phyloP scores from a whole-genome alignment of 2,329 filamentous ascomycete species.

The Pseudocercospora fijiensis region DNA sequence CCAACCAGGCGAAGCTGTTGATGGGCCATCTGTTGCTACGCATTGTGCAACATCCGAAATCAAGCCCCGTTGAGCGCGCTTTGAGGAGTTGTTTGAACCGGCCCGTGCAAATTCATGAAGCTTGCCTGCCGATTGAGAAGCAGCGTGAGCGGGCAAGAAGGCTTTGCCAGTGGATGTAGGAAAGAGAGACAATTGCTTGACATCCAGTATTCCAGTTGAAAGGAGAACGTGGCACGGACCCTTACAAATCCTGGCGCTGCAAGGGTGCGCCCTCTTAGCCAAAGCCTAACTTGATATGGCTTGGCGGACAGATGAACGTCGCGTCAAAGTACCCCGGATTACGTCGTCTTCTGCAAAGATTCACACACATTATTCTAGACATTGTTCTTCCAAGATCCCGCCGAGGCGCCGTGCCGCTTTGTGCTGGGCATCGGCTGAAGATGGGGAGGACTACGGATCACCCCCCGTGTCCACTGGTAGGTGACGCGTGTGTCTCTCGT shows the following conservation, averaged over 20 bases:
- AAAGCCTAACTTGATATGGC: conserved; percentile 1
- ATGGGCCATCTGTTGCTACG: neutral
- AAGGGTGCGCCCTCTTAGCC: neutral
- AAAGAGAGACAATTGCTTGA: neutral
- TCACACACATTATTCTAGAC: conserved; percentile 3
- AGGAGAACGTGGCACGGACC: neutral
- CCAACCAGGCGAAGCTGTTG: neutral
- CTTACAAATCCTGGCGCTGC: neutral
- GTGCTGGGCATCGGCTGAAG: conserved; percentile 7
- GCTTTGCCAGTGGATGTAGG: neutral
- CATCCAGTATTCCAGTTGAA: no score
- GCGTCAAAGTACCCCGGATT: neutral
- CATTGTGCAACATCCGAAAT: neutral
- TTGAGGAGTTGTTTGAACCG: neutral
- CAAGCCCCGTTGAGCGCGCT: neutral
- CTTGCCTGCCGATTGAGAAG: neutral
- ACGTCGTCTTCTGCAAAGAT: conserved; percentile 2
- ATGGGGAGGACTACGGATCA: neutral
- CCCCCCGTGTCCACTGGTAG: conserved; percentile 4
- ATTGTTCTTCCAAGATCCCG: neutral
- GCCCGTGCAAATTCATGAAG: neutral
- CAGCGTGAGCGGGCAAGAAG: neutral
- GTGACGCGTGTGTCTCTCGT: conserved; percentile 8
- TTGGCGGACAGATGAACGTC: neutral
- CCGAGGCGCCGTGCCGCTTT: neutral